Conservation (phyloP, 371 early-diverging fungal genomes). For the Actinomortierella ambigua region DNA sequence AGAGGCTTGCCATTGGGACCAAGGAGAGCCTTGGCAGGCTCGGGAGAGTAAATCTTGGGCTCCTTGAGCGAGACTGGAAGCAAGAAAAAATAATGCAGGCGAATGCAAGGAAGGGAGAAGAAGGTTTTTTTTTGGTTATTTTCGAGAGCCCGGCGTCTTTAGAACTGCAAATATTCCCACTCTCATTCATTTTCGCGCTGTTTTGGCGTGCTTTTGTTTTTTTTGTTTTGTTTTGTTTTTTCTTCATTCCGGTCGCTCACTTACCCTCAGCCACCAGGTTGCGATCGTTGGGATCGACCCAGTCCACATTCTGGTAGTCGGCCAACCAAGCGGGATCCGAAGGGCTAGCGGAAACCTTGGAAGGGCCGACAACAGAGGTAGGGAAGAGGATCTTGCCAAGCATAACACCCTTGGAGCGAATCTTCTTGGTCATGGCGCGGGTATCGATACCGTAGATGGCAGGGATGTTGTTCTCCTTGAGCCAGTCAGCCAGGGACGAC, state of each 20-base stretch:
- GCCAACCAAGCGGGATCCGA: constrained; percentile 62
- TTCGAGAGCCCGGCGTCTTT: no score
- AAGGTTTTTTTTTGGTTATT: constrained; percentile 4
- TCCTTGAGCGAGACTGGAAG: constrained; percentile 76
- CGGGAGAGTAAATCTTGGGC: constrained; percentile 76
- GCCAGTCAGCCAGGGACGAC: constrained; percentile 87
- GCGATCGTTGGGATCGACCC: constrained; percentile 90
- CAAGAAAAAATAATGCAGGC: no score
- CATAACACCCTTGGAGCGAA: constrained; percentile 89
- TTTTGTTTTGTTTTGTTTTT: no score
- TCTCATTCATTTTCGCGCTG: no score
- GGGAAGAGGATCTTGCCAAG: constrained; percentile 86
- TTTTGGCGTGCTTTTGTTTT: no score
- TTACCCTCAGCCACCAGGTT: constrained; percentile 88
- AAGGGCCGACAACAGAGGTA: constrained; percentile 51
- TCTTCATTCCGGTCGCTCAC: no score
- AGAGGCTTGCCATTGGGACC: constrained; percentile 79
- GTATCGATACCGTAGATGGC: constrained; percentile 95
- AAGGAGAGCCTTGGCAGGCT: constrained; percentile 63
- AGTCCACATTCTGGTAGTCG: constrained; percentile 79
- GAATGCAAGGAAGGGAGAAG: no score
- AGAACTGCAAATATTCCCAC: no score
- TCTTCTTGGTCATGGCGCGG: constrained; percentile 90
- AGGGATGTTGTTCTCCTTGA: constrained; percentile 85
- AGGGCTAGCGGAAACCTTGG: constrained; percentile 34